Evolutionary conservation across 2,329 filamentous ascomycete species (phyloP), one percentile per base, ranked within the genome.

Genomic region (Epichloe sibirici): DNA sequence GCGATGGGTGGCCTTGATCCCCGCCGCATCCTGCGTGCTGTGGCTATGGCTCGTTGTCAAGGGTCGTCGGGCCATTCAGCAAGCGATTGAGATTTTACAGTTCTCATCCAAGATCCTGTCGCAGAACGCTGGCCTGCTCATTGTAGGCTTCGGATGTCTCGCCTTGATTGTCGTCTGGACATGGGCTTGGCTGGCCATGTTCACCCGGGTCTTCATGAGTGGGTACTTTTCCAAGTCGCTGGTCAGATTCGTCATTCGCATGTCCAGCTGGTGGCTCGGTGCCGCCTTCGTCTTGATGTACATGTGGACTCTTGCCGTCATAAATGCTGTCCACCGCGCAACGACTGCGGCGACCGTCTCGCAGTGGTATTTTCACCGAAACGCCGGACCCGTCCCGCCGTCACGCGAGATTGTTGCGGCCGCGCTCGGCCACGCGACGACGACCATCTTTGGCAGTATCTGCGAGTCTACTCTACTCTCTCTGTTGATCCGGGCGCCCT

Each of bases 331-430:
- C 23, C 91, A 98, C 66, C 84, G 93, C 54, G 85, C 88, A 23
- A 93, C 90, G 15, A 95, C 91, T 13, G 91, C 90, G 25, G 93
- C 93, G 11, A 95, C 91, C 0, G 91, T 97, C 25, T 95, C 89
- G 42, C 93, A 98, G 68, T 98, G 93, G 93, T 98, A 98, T 69
- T 98, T 97, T 68, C 91, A 97, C 68, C 88, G 93, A 57, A 86
- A 94, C 61, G 82, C 83, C 4, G 79, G 83, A 11, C 89, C 91
- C 5, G 76, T 85, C 8, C 83, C 90, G 2, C 83, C 88, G 0
- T 90, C 89, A 1, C 76, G 78, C 53, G 85, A 90, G 52, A 85
- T 97, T 47, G 89, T 97, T 28, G 75, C 81, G 56, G 91, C 90
- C 6, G 91, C 90, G 13, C 74, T 95, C 45, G 75, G 76, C 48